Evolutionary conservation across 306 rosid genomes (phyloP), one percentile per base, ranked within the genome.

Genomic region (Coriaria nepalensis): DNA sequence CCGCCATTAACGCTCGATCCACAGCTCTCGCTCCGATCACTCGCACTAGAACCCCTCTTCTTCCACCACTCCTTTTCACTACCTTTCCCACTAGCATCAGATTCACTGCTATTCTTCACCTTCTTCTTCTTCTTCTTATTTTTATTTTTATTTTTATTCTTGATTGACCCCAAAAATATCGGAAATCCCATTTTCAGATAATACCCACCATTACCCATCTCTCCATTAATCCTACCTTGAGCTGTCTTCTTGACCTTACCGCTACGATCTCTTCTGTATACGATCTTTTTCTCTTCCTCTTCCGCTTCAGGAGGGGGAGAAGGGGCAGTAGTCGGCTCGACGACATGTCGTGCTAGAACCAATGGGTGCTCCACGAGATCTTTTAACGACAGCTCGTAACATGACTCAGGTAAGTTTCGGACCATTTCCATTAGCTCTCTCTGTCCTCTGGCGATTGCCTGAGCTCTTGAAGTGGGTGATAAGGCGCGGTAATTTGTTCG

Each of bases 401-500:
- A 62, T 4, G 92, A 62, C 49, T 90, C 97, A 0, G 97, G 97
- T 92, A 90, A 78, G 65, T 71, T 73, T 37, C 58, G 60, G 6
- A 90, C 97, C 95, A 90, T 81, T 5, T 90, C 95, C 95, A 90
- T 90, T 9, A 90, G 76, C 60, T 90, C 97, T 35, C 46, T 66
- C 54, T 84, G 97, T 0, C 97, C 97, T 46, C 57, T 73, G 34
- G 69, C 79, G 6, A 90, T 77, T 35, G 94, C 95, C 55, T 79
- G 87, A 2, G 79, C 64, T 49, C 81, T 67, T 5, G 95, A 77
- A 4, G 70, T 52, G 4, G 94, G 92, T 5, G 97, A 90, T 0
- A 79, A 73, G 53, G 61, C 70, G 13, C 76, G 64, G 60, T 61
- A 68, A 42, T 75, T 35, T 56, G 39, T 64, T 52, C 40, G 53